Base-by-base conservation (phyloP, 352 stramenopile genomes). In the Albugo laibachii region DNA sequence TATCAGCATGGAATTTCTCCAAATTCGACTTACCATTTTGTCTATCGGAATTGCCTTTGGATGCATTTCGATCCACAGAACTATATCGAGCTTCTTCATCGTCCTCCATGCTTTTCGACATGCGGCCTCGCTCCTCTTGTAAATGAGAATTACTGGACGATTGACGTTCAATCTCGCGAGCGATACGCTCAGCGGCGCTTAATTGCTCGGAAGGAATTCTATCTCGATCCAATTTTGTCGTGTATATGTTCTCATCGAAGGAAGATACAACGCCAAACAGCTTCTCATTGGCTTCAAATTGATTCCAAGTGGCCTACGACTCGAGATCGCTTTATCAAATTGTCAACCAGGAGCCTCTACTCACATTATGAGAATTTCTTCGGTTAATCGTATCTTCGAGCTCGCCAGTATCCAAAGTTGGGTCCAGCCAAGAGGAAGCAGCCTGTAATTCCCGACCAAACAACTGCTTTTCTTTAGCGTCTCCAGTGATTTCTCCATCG, bases 231-330 rank as follows among this genome's bases (percentile, higher is more conserved):
- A 98, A 69, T 59, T 85, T 80, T 14, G 94, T 99, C 2, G 94
- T 99, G 75, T 99, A 99, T 35, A 98, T 61, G 69, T 95, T 97
- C 61, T 99, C 94, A 59, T 99, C 93, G 55, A 88, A 99, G 10
- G 71, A 83, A 35, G 86, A 92, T 42, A 87, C 84, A 44, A 98
- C 92, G 56, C 93, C 92, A 61, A 98, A 98, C 34, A 95, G 69
- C 57, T 95, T 83, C 57, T 96, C 69, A 59, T 98, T 98, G 6
- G 83, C 89, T 52, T 95, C 78, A 54, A 98, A 98, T 66, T 98
- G 93, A 74, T 98, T 94, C 92, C 92, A 98, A 1, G 46, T 58
- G 1, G 49, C 57, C 58, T 81, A 49, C 5, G 15, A 60, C 20
- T 43, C 38, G 8, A 43, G 14, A 41, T n/a, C n/a, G n/a, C n/a